Evolutionary conservation across 2,329 filamentous ascomycete species (phyloP), one percentile per base, ranked within the genome.

Genomic region (Hypomyces rosellus): DNA sequence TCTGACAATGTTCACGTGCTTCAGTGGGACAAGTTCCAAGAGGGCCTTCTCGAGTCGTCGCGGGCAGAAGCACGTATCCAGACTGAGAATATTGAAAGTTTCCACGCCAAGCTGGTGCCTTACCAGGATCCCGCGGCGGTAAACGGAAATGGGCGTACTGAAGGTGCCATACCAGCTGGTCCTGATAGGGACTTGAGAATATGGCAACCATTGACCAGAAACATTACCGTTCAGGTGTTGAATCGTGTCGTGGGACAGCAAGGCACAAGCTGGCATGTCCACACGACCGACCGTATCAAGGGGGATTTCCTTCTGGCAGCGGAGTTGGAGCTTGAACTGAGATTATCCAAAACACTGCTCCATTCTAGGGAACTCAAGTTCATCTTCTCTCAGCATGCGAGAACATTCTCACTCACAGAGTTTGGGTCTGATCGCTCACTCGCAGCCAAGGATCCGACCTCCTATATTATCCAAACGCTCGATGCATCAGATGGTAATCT

Each of bases 11-110:
- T 74, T 16, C 71, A 73, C 50, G 69, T 78, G 25, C 70, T 77
- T 59, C 71, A 75, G 57, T 82, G 79, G 81, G 74, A 84, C 59
- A 67, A 61, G 25, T 77, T 74, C 59, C 75, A 77, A 57, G 81
- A 84, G 58, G 67, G 75, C 3, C 65, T 84, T 2, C 66, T 67
- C 33, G 73, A 78, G n/a, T 70, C 77, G 22, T 64, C 71, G 63
- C 59, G 56, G 9, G 60, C 67, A n/a, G 76, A 80, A 58, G 67
- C 69, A 14, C 69, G 68, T 14, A 70, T 74, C 22, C 73, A 76
- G 51, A 67, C 65, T 45, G 65, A 72, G 44, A 69, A 63, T 22
- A 59, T 78, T 3, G 62, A 64, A 40, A 55, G 64, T 3, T 66
- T 71, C 14, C 69, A 70, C 52, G 57, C 63, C 2, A 65, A 65